These are phyloP conservation scores for Dianthus caryophyllus DNA, from an alignment of 148 eudicot genomes.

Conservation along the genomic window DNA sequence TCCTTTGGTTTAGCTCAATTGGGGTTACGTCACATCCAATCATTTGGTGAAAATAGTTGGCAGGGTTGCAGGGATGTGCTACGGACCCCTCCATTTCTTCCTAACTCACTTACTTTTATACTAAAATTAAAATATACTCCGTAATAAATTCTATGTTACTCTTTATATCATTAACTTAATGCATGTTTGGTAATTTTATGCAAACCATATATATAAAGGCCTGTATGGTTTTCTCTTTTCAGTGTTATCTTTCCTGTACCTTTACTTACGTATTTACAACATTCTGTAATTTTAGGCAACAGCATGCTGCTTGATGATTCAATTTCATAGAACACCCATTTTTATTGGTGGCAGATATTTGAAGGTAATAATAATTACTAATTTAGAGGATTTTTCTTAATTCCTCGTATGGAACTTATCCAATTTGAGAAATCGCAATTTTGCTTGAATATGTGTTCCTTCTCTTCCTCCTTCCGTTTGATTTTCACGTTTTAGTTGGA, in stretches of 20 bases:
- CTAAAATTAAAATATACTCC: too few relatives aligned
- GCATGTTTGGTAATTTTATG: not conserved
- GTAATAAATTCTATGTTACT: not conserved
- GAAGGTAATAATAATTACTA: slow-evolving; percentile 51
- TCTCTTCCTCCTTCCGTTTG: not conserved
- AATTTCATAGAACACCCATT: slow-evolving; percentile 50
- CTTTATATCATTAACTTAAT: not conserved
- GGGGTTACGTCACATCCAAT: not conserved
- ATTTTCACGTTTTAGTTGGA: not conserved
- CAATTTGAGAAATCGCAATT: not conserved
- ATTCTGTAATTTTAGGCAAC: slow-evolving; percentile 38
- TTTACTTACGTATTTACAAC: not conserved
- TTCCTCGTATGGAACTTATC: not conserved
- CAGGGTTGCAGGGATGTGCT: not conserved
- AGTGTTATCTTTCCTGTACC: not conserved
- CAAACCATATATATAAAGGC: not conserved
- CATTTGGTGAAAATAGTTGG: not conserved
- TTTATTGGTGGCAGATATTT: slow-evolving; percentile 91
- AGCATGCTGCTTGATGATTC: slow-evolving; percentile 50
- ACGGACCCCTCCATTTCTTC: not conserved
- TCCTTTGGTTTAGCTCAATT: not conserved
- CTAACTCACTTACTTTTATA: too few relatives aligned
- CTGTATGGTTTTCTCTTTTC: not conserved
- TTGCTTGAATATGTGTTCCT: not conserved
- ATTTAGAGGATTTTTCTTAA: not conserved